A percentile compares a stretch with the other conserved stretches of the same genome.
phyloP scores from a whole-genome alignment of 352 stramenopile species.

The Halophytophthora polymorphica region DNA sequence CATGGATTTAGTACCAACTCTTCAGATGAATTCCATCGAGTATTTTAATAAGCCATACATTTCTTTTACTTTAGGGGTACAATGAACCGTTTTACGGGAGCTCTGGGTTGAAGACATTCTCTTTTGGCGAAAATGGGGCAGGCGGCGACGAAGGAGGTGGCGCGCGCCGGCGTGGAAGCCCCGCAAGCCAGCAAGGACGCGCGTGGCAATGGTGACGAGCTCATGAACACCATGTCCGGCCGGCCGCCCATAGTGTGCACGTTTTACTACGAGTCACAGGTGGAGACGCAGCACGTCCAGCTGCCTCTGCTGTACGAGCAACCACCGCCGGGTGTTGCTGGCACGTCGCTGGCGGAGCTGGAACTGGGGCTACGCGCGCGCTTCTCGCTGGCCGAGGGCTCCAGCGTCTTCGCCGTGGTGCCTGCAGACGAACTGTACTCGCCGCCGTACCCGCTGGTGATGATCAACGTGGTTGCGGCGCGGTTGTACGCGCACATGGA shows the following conservation, averaged over 20 bases:
- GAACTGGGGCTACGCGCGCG: slow-evolving; percentile 68
- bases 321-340: slow-evolving; percentile 20
- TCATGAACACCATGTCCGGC: slow-evolving; percentile 25
- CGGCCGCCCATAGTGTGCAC: slow-evolving; percentile 61
- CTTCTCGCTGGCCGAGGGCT: slow-evolving; percentile 48
- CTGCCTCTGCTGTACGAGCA: slow-evolving; percentile 71
- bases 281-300: slow-evolving; percentile 45
- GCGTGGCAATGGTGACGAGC: background rate
- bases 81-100: no score
- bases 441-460: slow-evolving; percentile 70
- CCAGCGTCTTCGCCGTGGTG: slow-evolving; percentile 72
- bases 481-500: slow-evolving; percentile 44
- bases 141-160: slow-evolving; percentile 10
- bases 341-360: slow-evolving; percentile 68
- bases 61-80: no score
- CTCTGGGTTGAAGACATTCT: background rate
- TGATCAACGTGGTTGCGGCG: slow-evolving; percentile 71
- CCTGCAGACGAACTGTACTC: slow-evolving; percentile 78
- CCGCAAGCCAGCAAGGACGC: background rate
- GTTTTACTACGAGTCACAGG: slow-evolving; percentile 64
- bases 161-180: background rate
- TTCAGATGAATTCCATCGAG: no score
- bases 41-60: no score
- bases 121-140: slow-evolving; percentile 18
- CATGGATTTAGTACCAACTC: no score